phyloP scores from a whole-genome alignment of 2,329 filamentous ascomycete species.

The Volutella citrinella region DNA sequence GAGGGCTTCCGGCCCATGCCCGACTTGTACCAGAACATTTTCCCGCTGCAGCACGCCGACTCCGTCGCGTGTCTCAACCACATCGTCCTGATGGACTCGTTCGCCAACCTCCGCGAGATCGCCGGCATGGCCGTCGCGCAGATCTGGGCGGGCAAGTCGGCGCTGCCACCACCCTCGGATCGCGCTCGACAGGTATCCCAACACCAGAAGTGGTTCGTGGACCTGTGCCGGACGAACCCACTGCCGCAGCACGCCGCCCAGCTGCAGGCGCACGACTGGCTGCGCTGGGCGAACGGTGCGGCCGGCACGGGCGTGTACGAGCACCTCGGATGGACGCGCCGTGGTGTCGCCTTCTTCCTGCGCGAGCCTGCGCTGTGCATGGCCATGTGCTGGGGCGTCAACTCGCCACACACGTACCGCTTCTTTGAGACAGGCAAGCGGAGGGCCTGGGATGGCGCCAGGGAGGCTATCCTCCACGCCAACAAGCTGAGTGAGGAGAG shows the following conservation, averaged over 20 bases:
- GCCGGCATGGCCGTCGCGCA: slow-evolving; percentile 39
- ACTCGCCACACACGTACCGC: slow-evolving; percentile 37
- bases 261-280: slow-evolving; percentile 29
- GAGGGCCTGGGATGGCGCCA: slow-evolving; percentile 35
- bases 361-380: slow-evolving; percentile 33
- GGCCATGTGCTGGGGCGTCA: slow-evolving; percentile 33
- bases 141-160: slow-evolving; percentile 35
- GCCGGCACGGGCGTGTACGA: slow-evolving; percentile 39
- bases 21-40: slow-evolving; percentile 39
- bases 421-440: slow-evolving; percentile 37
- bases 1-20: slow-evolving; percentile 22
- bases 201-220: slow-evolving; percentile 13
- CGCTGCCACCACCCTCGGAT: slow-evolving; percentile 28
- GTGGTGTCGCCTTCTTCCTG: slow-evolving; percentile 37
- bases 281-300: slow-evolving; percentile 34
- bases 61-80: slow-evolving; percentile 39
- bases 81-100: slow-evolving; percentile 29
- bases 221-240: slow-evolving; percentile 9
- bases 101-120: slow-evolving; percentile 37
- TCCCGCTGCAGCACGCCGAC: slow-evolving; percentile 36
- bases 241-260: slow-evolving; percentile 15
- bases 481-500: slow-evolving; percentile 15
- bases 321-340: slow-evolving; percentile 36
- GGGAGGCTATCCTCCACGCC: slow-evolving; percentile 23
- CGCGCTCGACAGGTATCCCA: slow-evolving; percentile 29